Conservation (phyloP, 257 asterid species). For the Forsythia viridissima region DNA sequence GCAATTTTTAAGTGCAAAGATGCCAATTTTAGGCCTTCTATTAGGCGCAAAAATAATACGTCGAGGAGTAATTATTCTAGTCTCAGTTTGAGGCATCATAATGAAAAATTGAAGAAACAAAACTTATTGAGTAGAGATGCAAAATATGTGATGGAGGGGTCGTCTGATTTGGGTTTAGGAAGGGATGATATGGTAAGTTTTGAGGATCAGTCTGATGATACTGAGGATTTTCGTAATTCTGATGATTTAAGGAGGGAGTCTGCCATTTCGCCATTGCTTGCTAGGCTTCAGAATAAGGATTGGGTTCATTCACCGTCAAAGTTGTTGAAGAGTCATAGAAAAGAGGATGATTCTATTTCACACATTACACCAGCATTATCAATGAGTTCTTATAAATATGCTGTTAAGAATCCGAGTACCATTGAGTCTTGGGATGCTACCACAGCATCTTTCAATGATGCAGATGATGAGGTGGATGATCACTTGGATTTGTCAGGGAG, state of each 20-base stretch:
- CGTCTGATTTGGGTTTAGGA: constrained; percentile 39
- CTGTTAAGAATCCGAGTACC: constrained; percentile 60
- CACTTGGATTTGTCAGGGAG: constrained; percentile 75
- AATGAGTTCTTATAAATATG: constrained; percentile 64
- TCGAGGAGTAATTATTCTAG: constrained; percentile 41
- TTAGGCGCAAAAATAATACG: constrained; percentile 58
- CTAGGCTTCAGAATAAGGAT: constrained; percentile 60
- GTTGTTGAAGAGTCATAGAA: constrained; percentile 48
- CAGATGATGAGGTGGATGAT: constrained; percentile 82
- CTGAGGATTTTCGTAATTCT: constrained; percentile 66
- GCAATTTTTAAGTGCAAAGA: constrained; percentile 61
- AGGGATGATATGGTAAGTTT: constrained; percentile 63
- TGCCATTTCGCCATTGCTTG: constrained; percentile 74
- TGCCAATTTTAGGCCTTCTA: constrained; percentile 54
- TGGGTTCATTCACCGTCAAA: constrained; percentile 56
- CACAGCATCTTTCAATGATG: constrained; percentile 73
- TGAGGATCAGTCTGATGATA: constrained; percentile 74
- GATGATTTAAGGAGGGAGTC: constrained; percentile 69
- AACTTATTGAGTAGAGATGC: constrained; percentile 40
- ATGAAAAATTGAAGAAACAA: constrained; percentile 52
- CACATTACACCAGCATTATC: constrained; percentile 81
- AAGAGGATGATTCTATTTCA: constrained; percentile 76
- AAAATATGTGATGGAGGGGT: constrained; percentile 41
- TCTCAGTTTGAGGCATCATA: constrained; percentile 42
- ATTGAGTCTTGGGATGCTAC: constrained; percentile 93